Evolutionary conservation across 352 stramenopile species (phyloP).

Genomic region (Phytophthora sansomeana): DNA sequence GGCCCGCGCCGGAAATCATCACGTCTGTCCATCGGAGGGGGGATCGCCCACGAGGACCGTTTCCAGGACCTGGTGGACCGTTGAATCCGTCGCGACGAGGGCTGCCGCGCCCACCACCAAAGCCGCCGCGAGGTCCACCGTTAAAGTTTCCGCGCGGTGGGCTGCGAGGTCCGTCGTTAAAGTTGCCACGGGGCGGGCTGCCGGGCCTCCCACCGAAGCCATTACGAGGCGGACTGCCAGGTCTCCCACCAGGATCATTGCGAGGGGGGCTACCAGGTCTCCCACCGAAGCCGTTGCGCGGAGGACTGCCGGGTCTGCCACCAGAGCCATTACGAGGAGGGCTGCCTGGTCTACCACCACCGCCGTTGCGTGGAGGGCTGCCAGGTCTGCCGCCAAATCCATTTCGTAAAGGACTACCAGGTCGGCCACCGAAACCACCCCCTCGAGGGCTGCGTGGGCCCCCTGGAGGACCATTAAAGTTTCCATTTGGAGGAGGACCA

Average conservation of each 20-base stretch:
- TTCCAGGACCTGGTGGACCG: conserved; percentile 16
- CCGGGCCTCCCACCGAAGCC: conserved; percentile 18
- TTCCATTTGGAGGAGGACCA: too few relatives aligned
- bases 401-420: too few relatives aligned
- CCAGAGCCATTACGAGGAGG: neutral
- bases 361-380: neutral
- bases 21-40: conserved; percentile 20
- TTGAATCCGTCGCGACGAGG: conserved; percentile 25
- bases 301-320: conserved; percentile 10
- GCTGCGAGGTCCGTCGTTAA: conserved; percentile 9
- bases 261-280: conserved; percentile 21
- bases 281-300: conserved; percentile 6
- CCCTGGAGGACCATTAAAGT: conserved; percentile 24
- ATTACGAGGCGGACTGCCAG: conserved; percentile 15
- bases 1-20: conserved; percentile 33
- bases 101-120: conserved; percentile 26
- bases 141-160: conserved; percentile 2
- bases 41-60: conserved; percentile 31
- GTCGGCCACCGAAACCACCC: too few relatives aligned
- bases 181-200: conserved; percentile 6
- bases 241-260: conserved; percentile 5
- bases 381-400: neutral
- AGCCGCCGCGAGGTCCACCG: conserved; percentile 12
- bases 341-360: conserved; percentile 1
- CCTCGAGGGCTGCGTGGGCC: conserved; percentile 22